Conservation (phyloP, 2,329 filamentous ascomycete species). For the Apiospora marii region DNA sequence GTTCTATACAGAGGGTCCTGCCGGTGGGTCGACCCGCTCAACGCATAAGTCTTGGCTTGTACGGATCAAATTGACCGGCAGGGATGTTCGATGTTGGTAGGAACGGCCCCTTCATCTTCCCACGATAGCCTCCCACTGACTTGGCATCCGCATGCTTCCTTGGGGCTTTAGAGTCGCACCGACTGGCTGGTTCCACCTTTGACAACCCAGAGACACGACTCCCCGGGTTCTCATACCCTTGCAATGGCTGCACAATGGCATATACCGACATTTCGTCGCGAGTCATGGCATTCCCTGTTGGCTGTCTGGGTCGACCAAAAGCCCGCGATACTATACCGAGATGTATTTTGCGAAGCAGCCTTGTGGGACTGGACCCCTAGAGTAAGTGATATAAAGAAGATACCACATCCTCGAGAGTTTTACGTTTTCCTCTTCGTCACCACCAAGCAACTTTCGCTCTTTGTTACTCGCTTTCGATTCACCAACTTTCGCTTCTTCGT, state of each 20-base stretch:
- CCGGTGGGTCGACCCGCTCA: background rate
- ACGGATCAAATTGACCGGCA: background rate
- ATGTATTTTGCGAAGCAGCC: background rate
- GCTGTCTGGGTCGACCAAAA: background rate
- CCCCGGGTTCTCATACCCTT: background rate
- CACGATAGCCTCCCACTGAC: background rate
- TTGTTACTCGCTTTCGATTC: slow-evolving; percentile 18
- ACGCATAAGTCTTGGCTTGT: slow-evolving; percentile 5
- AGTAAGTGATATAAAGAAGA: background rate
- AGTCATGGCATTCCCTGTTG: background rate
- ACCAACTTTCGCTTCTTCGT: slow-evolving; percentile 4
- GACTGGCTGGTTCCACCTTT: background rate
- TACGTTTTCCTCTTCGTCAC: background rate
- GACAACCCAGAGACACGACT: background rate
- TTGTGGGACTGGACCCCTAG: background rate
- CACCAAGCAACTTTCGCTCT: slow-evolving; percentile 1
- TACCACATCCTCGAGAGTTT: background rate
- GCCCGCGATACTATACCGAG: background rate
- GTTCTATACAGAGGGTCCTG: background rate
- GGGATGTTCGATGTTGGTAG: background rate
- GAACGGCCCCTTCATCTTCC: background rate
- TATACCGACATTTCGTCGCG: background rate
- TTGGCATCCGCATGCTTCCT: background rate
- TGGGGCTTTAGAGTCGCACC: background rate
- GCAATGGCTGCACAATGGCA: background rate